Evolutionary conservation across 2,329 filamentous ascomycete species (phyloP), one percentile per base, ranked within the genome.

Genomic region (Penicillium sp.): DNA sequence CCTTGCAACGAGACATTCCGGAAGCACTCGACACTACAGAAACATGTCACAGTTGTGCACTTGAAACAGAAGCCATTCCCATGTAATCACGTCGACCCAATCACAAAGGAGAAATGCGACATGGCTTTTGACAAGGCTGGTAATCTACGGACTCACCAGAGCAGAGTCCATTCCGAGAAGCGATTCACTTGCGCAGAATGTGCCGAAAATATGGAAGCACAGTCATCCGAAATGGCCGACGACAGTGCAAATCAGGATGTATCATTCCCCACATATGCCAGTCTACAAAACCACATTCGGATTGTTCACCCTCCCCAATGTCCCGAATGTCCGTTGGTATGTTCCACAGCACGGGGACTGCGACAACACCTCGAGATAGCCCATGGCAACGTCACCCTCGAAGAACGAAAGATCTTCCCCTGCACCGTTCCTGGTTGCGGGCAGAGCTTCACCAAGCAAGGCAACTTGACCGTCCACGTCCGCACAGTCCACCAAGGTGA

Each of bases 11-110:
- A 91, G 75, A 86, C 85, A 21, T 97, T 97, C 73, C 85, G 93
- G 60, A 97, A 96, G 75, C 89, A 91, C 71, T 87, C 91, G 63
- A 95, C 92, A 0, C 81, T 97, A 17, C 86, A 93, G 71, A 87
- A 89, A 51, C 93, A 97, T 71, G 84, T 96, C 62, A 85, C 88
- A 54, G 84, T 85, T 10, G 88, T 87, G 13, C 93, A 97, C 73
- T 78, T 93, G 40, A 80, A 87, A 29, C 76, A 88, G 58, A 85
- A 88, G 46, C 86, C 90, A 0, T 96, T 87, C 68, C 81, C 82
- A 6, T 97, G 93, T 73, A 78, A 80, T 1, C 80, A 88, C 57
- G 63, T 82, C n/a, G 78, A 86, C 61, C 71, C 77, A 21, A 71
- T 73, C 6, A 85, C 83, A 0, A 81, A 80, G 8, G 71, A 81